phyloP scores from a whole-genome alignment of 2,329 filamentous ascomycete species.

The Hypoxylon sp. region DNA sequence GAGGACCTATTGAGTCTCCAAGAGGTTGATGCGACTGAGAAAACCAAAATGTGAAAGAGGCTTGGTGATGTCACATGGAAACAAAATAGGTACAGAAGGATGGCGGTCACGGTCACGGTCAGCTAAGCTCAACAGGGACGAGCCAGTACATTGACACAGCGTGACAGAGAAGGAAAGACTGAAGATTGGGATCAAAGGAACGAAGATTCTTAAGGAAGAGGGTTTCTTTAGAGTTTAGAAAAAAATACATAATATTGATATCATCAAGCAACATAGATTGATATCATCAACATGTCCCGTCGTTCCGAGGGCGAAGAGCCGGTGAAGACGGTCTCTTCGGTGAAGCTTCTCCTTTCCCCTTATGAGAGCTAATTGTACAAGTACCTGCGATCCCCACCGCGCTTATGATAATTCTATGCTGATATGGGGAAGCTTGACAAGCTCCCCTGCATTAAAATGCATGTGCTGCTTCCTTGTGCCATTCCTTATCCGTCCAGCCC shows the following conservation, averaged over 20 bases:
- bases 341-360: not conserved
- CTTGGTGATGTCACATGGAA: conserved; percentile 43
- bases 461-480: too few relatives aligned
- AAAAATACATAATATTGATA: conserved; percentile 25
- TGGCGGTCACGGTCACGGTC: conserved; percentile 16
- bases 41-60: conserved; percentile 19
- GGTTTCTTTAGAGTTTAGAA: conserved; percentile 13
- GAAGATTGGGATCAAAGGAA: not conserved
- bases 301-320: conserved; percentile 15
- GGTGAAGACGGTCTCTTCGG: conserved; percentile 15
- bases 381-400: conserved; percentile 15
- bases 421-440: conserved; percentile 8
- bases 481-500: too few relatives aligned
- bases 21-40: conserved; percentile 6
- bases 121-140: conserved; percentile 25
- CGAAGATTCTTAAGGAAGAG: not conserved
- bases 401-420: not conserved
- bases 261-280: too few relatives aligned
- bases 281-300: conserved; percentile 3
- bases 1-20: conserved; percentile 6
- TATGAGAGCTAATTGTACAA: too few relatives aligned
- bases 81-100: conserved; percentile 9
- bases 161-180: not conserved
- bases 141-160: conserved; percentile 3
- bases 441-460: conserved; percentile 26